phyloP scores from a whole-genome alignment of 1,139 yeast species.

The Magnusiomyces starmeri region DNA sequence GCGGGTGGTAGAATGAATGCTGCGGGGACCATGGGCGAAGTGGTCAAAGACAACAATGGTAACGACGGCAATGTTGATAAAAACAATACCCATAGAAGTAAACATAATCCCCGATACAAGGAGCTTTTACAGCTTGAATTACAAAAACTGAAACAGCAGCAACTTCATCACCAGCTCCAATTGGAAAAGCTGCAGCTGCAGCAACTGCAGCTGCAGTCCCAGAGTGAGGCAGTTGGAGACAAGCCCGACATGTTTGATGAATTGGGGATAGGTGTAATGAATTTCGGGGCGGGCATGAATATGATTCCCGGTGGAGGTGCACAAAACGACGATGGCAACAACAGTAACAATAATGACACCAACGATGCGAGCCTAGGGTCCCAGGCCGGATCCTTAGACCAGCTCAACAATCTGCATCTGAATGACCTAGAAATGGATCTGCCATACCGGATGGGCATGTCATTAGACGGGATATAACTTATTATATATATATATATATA shows the following conservation, averaged over 20 bases:
- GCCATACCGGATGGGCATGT: neutral
- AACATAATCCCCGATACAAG: neutral
- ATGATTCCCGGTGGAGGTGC: neutral
- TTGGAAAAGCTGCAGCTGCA: neutral
- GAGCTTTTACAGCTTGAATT: neutral
- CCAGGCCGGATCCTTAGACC: neutral
- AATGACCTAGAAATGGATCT: neutral
- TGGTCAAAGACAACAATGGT: neutral
- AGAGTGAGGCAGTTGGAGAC: neutral
- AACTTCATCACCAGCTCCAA: neutral
- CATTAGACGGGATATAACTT: neutral
- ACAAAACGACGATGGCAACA: neutral
- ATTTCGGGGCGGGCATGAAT: neutral
- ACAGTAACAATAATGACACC: neutral
- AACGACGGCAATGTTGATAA: neutral
- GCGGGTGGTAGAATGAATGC: too few species aligned
- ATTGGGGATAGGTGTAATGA: neutral
- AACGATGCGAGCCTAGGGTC: neutral
- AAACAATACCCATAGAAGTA: neutral
- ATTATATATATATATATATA: neutral
- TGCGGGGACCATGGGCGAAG: neutral
- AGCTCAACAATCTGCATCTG: neutral
- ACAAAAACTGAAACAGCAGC: neutral
- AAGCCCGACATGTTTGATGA: neutral
- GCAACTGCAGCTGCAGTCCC: neutral